phyloP scores from a whole-genome alignment of 2,329 filamentous ascomycete genomes.

The Epicoccum sorghinum region DNA sequence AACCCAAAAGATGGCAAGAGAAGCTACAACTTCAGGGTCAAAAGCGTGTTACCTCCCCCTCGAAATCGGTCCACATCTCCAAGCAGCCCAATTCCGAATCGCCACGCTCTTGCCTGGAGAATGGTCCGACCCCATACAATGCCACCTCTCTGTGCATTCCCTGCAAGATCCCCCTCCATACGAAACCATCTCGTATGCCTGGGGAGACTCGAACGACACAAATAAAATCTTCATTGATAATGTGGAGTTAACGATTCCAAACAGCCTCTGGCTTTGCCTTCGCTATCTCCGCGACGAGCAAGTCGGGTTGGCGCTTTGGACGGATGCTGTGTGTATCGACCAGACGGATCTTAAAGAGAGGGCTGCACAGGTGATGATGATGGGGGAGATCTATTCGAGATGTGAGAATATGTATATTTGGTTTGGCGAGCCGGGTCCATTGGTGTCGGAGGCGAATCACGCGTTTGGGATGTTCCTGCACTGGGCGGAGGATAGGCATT shows the following conservation, averaged over 20 bases:
- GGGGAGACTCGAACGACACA: not conserved
- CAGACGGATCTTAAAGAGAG: conserved; percentile 14
- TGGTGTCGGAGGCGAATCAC: not conserved
- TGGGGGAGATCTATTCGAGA: conserved; percentile 12
- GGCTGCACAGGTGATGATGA: conserved; percentile 11
- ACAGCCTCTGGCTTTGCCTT: not conserved
- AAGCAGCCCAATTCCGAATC: not conserved
- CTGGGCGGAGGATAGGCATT: not conserved
- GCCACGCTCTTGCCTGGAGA: not conserved
- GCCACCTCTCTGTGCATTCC: not conserved
- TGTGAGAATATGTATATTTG: conserved; percentile 6
- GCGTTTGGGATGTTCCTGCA: conserved; percentile 1
- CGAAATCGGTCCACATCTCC: not conserved
- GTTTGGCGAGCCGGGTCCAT: conserved; percentile 19
- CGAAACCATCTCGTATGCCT: conserved; percentile 3
- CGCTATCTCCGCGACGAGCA: not conserved
- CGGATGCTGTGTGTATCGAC: conserved; percentile 20
- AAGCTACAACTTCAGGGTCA: not conserved
- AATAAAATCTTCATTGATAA: not conserved
- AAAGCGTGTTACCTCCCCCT: not conserved
- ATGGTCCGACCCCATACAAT: not conserved
- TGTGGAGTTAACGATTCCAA: not conserved
- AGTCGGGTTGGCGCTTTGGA: conserved; percentile 2
- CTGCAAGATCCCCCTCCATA: not conserved
- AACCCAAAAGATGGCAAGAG: not conserved